Conservation (phyloP, 192 early-diverging fungal genomes). For the Mortierella claussenii region DNA sequence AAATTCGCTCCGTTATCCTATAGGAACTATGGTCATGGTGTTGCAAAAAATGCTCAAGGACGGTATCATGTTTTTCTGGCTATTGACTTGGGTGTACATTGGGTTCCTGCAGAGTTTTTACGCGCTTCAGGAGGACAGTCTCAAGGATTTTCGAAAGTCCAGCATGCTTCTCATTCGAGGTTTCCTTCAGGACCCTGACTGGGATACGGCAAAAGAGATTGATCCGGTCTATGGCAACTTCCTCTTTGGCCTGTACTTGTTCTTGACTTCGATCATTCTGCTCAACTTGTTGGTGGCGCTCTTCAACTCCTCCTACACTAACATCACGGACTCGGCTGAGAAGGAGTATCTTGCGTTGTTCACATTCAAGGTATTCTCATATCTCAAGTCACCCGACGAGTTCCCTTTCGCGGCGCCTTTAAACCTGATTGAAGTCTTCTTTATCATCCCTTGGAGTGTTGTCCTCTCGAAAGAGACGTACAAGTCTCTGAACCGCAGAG, state of each 20-base stretch:
- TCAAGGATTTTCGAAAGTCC: conserved; percentile 13
- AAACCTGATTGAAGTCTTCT: conserved; percentile 53
- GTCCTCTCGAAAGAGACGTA: conserved; percentile 29
- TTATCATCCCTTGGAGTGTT: conserved; percentile 39
- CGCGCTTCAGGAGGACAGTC: conserved; percentile 15
- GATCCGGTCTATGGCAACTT: conserved; percentile 26
- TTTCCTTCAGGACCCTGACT: conserved; percentile 54
- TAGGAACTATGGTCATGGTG: conserved; percentile 56
- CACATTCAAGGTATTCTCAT: conserved; percentile 56
- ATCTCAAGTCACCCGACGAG: conserved; percentile 50
- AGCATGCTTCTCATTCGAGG: conserved; percentile 42
- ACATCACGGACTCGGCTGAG: conserved; percentile 50
- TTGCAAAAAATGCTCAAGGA: conserved; percentile 57
- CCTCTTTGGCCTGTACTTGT: conserved; percentile 51
- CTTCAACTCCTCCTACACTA: conserved; percentile 58
- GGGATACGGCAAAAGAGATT: conserved; percentile 14
- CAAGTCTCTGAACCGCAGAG: conserved; percentile 7
- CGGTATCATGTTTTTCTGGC: conserved; percentile 57
- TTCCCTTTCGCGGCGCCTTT: conserved; percentile 55
- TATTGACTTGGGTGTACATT: conserved; percentile 53
- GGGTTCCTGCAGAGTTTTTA: conserved; percentile 54
- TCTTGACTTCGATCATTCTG: conserved; percentile 51
- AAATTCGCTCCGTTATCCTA: too few species aligned
- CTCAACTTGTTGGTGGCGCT: conserved; percentile 55
- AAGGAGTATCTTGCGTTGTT: conserved; percentile 51